Evolutionary conservation across 192 early-diverging fungal genomes (phyloP).

Genomic region (Pilaira anomala): DNA sequence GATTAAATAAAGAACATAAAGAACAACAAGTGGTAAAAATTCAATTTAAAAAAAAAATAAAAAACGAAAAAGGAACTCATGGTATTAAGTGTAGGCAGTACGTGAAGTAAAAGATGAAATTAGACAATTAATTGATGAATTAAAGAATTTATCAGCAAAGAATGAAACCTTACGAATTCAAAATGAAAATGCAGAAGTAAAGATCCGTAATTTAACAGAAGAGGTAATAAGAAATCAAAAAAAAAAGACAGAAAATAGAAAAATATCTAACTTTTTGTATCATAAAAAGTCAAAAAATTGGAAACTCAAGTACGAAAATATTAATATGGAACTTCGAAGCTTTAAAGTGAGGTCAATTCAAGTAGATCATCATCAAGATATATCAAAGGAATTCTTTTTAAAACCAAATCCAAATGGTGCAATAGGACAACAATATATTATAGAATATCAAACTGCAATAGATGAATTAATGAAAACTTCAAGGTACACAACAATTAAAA

Average conservation of each 20-base stretch:
- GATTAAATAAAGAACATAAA: slow-evolving; percentile 10
- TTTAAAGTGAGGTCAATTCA: slow-evolving; percentile 1
- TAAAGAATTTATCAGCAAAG: slow-evolving; percentile 15
- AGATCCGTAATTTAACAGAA: neutral
- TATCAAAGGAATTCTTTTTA: slow-evolving; percentile 17
- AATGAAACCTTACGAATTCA: slow-evolving; percentile 7
- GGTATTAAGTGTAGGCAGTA: no score
- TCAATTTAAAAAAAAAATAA: no score
- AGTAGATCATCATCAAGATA: slow-evolving; percentile 19
- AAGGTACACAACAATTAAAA: no score
- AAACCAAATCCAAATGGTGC: slow-evolving; percentile 53
- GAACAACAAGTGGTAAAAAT: slow-evolving; percentile 17
- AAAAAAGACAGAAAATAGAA: neutral
- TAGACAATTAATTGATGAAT: slow-evolving; percentile 14
- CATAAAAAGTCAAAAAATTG: slow-evolving; percentile 1
- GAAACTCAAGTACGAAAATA: slow-evolving; percentile 7
- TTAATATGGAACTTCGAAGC: slow-evolving; percentile 2
- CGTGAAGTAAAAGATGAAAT: slow-evolving; percentile 19
- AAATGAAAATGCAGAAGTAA: neutral
- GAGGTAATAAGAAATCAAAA: slow-evolving; percentile 11
- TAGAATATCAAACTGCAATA: slow-evolving; percentile 78
- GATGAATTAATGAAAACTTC: slow-evolving; percentile 76
- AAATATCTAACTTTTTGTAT: neutral
- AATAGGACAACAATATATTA: slow-evolving; percentile 66
- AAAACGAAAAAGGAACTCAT: neutral